Evolutionary conservation across 768 basidiomycete genomes (phyloP), one percentile per base, ranked within the genome.

Genomic region (Boletus rufocinnamomeus): DNA sequence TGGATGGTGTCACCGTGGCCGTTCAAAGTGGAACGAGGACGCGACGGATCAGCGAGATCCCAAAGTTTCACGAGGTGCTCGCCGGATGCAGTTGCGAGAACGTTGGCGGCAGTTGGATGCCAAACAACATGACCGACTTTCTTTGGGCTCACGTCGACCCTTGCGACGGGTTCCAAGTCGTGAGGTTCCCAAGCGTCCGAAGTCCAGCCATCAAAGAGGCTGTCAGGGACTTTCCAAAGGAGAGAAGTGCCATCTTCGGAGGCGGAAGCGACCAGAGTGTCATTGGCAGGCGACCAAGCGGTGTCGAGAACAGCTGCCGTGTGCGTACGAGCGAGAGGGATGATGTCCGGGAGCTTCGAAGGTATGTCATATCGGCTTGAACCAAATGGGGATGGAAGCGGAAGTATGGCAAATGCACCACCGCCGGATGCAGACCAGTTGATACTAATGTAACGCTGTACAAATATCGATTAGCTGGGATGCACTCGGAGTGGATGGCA

Each of bases 371-470:
- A 75, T 4, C 79, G 76, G 50, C 80, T 77, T 0, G 79, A 72
- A 46, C 75, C 75, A 77, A 84, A 91, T 9, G 85, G 89, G 10
- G 86, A 88, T 7, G 91, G 89, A 21, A 94, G 78, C 0, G 96
- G 97, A 6, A 97, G 79, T 69, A 99, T 87, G n/a, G 88, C 90
- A 69, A 98, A 98, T 5, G 97, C 95, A 54, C 93, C 93, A 23
- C 93, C 93, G 21, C 93, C 93, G 0, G 91, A 92, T 16, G 90
- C 82, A 71, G 93, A 92, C 93, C 94, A 98, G 82, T 98, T 98
- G 52, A 98, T 77, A 57, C 91, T 90, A 69, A 98, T 78, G 75
- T 95, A 98, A 77, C 84, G 81, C 84, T 90, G 63, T 54, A 63
- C 62, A 64, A 55, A 13, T 40, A 32, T 56, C 46, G 40, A 54